A percentile compares a stretch with the other conserved stretches of the same genome.
Evolutionary conservation across 2,329 filamentous ascomycete genomes (phyloP).

Genomic region (Harringtonia aguacate): DNA sequence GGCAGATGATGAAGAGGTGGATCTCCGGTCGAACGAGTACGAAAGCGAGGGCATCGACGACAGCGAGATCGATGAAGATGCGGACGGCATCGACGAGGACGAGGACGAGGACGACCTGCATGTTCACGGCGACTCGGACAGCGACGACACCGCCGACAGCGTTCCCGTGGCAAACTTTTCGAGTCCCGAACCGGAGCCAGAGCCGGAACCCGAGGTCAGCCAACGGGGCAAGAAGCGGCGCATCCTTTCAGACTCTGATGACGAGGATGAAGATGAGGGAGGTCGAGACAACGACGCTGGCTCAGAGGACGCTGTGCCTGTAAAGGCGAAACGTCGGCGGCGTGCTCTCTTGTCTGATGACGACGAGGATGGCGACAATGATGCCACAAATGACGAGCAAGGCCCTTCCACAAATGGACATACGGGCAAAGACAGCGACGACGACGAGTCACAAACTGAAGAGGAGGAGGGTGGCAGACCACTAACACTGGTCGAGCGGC

Average conservation of each 20-base stretch:
- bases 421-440: no score
- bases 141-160: not conserved
- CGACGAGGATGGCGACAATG: constrained; percentile 3
- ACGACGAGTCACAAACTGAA: not conserved
- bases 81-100: constrained; percentile 2
- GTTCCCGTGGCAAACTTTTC: constrained; percentile 3
- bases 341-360: not conserved
- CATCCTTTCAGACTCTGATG: constrained; percentile 8
- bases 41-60: constrained; percentile 5
- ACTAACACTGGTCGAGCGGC: constrained; percentile 6
- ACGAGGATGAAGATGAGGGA: not conserved
- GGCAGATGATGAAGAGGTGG: not conserved
- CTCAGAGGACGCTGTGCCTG: not conserved
- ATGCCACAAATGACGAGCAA: not conserved
- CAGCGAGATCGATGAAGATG: constrained; percentile 9
- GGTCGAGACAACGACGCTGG: not conserved
- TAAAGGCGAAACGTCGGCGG: not conserved
- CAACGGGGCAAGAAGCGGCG: constrained; percentile 7
- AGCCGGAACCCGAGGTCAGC: not conserved
- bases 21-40: not conserved
- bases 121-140: not conserved
- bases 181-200: constrained; percentile 4
- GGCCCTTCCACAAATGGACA: not conserved
- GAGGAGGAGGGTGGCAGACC: not conserved
- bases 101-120: constrained; percentile 1